Evolutionary conservation across 129 eudicot species (phyloP), one percentile per base, ranked within the genome.

Genomic region (Pseudognaphalium luteoalbum): DNA sequence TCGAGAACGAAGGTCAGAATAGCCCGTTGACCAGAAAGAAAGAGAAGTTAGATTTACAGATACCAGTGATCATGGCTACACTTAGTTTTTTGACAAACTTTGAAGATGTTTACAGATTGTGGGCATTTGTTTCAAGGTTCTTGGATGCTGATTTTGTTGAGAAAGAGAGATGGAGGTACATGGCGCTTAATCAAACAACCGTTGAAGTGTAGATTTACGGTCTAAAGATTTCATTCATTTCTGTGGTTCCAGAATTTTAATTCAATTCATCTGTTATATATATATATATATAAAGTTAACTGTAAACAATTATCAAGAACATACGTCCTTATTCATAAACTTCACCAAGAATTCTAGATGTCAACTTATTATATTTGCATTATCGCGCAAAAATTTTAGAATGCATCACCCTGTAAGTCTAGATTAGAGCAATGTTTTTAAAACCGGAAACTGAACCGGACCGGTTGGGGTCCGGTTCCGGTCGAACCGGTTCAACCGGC

Each of bases 121-220:
- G 98, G 98, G 81, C 57, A 29, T 94, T 94, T 52, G 87, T 85
- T 60, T 76, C 98, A 1, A 70, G 85, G 68, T 94, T 91, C 76
- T 72, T 91, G 83, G 97, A 94, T 91, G 97, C 98, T 7, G 98
- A 91, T 85, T 91, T 85, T 81, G 97, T 90, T 66, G 97, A 93
- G 91, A 93, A 90, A 81, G 98, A 93, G 72, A 74, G 91, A 37
- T 90, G 98, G 98, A 89, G 97, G 68, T 93, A 93, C 73, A 86
- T 67, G 89, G 97, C 92, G 70, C 89, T 93, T 76, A 93, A 93
- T 83, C 92, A 85, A 68, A 86, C 85, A 11, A 88, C 92, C 11
- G 85, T 93, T 76, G 97, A 88, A 80, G 87, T 90, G 58, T 89
- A 87, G 79, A 73, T 41, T 64, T 73, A 20, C 3, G 21, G 29